Base-by-base conservation (phyloP, 225 moss, liverwort and hornwort species). In the Bryoerythrophyllum caledonicum region DNA sequence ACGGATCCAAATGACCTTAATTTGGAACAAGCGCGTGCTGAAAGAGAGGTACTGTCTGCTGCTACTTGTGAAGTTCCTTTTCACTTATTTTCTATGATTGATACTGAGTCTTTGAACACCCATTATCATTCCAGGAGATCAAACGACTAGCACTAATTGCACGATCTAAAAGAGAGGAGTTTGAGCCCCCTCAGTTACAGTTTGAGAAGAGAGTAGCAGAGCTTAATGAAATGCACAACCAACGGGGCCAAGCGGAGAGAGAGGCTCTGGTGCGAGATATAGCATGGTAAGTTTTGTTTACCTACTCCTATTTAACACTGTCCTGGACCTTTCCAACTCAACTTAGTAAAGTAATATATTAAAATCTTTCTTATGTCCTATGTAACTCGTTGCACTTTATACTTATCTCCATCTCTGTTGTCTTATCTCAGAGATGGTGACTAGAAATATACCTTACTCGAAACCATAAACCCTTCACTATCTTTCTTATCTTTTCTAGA, bases 221-320 rank as follows among this genome's bases (percentile, higher is more conserved):
- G 73, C 67, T 99, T 13, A 99, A 95, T 72, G 75, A 79, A 34
- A 77, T 89, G 87, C 95, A 99, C 81, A 89, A 76, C 70, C 82
- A 85, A 72, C 89, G 99, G 25, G 73, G 65, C 81, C 68, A 74
- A 63, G 89, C 86, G 75, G 83, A 93, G 77, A 73, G 66, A 32
- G 88, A 99, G 55, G 93, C 93, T 82, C 71, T 93, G 43, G 7
- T 87, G 26, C 90, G 99, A 64, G 99, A 99, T 76, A 59, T 46
- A 80, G 85, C 87, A 70, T 82, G 80, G 97, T 99, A 70, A 75
- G 85, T 77, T 63, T 53, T 72, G 21, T 57, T 69, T 21, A 65
- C 25, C 55, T 44, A 38, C 38, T 70, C 60, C 53, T 61, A 21
- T 75, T 28, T 43, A 67, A 44, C 28, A 23, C 34, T 34, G 23